These are phyloP conservation scores for Puccinia triticina DNA, from an alignment of 1,284 basidiomycete genomes.

Conservation along the genomic window DNA sequence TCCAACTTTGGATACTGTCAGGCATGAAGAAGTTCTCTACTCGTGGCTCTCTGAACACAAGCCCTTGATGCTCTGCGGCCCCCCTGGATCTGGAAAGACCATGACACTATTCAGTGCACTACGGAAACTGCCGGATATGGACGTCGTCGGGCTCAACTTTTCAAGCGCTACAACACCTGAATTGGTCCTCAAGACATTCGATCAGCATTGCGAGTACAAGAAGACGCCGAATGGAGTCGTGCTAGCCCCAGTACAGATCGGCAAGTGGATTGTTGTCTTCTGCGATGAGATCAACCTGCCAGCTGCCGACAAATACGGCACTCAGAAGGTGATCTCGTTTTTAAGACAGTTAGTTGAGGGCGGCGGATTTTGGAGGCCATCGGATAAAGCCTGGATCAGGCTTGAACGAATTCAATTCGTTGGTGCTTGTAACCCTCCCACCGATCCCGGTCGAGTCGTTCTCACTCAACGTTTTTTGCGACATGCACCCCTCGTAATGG, in stretches of 20 bases:
- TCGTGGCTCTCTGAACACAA: slow-evolving; percentile 99
- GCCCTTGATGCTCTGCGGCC: slow-evolving; percentile 96
- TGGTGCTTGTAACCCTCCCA: slow-evolving; percentile 98
- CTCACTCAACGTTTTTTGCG: slow-evolving; percentile 95
- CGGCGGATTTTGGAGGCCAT: slow-evolving; percentile 91
- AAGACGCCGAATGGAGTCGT: slow-evolving; percentile 97
- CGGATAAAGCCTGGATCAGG: slow-evolving; percentile 95
- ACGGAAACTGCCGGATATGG: slow-evolving; percentile 96
- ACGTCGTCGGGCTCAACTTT: slow-evolving; percentile 98
- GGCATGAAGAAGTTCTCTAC: slow-evolving; percentile 97
- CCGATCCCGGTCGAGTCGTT: slow-evolving; percentile 99
- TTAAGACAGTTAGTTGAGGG: slow-evolving; percentile 94
- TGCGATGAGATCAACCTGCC: slow-evolving; percentile 99
- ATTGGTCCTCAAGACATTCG: slow-evolving; percentile 97
- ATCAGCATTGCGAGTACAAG: slow-evolving; percentile 98
- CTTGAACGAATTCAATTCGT: slow-evolving; percentile 99
- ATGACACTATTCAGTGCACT: slow-evolving; percentile 99
- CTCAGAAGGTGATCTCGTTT: slow-evolving; percentile 97
- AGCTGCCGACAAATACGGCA: slow-evolving; percentile 96
- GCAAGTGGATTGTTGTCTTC: slow-evolving; percentile 97
- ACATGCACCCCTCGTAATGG: slow-evolving; percentile 98
- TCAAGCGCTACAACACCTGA: slow-evolving; percentile 98
- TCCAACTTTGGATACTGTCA: slow-evolving; percentile 96
- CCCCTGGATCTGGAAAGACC: slow-evolving; percentile 98
- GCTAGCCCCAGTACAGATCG: slow-evolving; percentile 89